phyloP scores from a whole-genome alignment of 768 basidiomycete species.

The Pulveroboletus sp. region DNA sequence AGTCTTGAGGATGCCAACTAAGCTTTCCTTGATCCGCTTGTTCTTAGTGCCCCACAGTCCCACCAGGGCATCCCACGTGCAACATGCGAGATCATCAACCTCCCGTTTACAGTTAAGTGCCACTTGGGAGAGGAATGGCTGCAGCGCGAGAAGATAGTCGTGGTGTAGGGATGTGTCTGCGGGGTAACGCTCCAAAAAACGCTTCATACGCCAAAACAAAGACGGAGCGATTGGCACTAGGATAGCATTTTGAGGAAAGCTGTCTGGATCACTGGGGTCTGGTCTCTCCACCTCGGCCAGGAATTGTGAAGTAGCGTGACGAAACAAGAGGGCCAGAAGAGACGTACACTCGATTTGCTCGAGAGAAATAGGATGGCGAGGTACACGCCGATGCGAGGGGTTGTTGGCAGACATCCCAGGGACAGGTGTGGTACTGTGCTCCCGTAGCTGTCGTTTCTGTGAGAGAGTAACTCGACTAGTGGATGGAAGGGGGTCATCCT shows the following conservation, averaged over 20 bases:
- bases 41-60: constrained; percentile 78
- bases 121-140: constrained; percentile 67
- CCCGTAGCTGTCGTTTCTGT: constrained; percentile 27
- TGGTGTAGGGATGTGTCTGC: constrained; percentile 76
- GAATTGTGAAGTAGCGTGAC: constrained; percentile 56
- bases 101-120: constrained; percentile 66
- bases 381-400: constrained; percentile 20
- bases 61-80: constrained; percentile 62
- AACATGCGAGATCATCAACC: constrained; percentile 56
- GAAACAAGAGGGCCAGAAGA: constrained; percentile 56
- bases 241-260: constrained; percentile 29
- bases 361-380: constrained; percentile 35
- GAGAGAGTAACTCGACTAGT: constrained; percentile 11
- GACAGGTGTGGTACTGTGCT: constrained; percentile 19
- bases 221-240: constrained; percentile 30
- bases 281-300: constrained; percentile 36
- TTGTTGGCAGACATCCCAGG: constrained; percentile 18
- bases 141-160: constrained; percentile 66
- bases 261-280: constrained; percentile 24
- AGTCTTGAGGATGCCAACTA: constrained; percentile 67
- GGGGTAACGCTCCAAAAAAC: constrained; percentile 64
- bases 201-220: constrained; percentile 55
- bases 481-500: constrained; percentile 33
- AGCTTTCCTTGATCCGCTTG: constrained; percentile 68
- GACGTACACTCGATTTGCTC: constrained; percentile 73